Evolutionary conservation across 2,329 filamentous ascomycete genomes (phyloP), one percentile per base, ranked within the genome.

Genomic region (Monilinia fructicola): DNA sequence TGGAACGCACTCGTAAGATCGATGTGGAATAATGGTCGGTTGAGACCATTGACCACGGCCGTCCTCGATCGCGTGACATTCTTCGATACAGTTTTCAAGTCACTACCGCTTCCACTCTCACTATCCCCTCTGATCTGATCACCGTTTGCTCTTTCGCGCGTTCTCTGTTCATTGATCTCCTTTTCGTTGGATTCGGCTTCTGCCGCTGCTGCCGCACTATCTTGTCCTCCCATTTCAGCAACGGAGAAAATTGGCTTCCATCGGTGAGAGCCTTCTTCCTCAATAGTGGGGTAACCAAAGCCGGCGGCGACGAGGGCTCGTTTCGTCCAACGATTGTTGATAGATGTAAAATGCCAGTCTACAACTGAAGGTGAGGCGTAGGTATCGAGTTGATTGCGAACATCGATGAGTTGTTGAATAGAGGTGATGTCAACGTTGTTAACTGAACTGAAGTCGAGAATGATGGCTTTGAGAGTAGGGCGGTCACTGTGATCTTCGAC

Each of bases 171-270:
- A 12, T 73, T 71, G 4, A 75, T 71, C 21, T 79, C 78, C 67
- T 81, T 83, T 74, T 86, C 83, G 10, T 67, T 63, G 64, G 84
- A 83, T 35, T 83, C 80, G 35, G 83, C 80, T 73, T 93, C 89
- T 0, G 90, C 91, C 10, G 82, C 81, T 0, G 86, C 86, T 1
- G 90, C 89, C 0, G 90, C 90, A 5, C 89, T 91, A 64, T 87
- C 79, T 5, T 82, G 80, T 26, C 92, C 90, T 69, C 92, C 87
- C 70, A 96, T 87, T 75, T 97, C 92, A 2, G 94, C 92, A 28
- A 98, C 92, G 75, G 87, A 93, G 82, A 97, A 98, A 71, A 98
- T 93, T n/a, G 93, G 91, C 77, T 92, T 93, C 94, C 93, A 98
- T 67, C 91, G 85, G 69, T 86, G 65, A 78, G 80, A 9, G 77